Percentiles rank a stretch among this genome's conserved stretches.
phyloP scores from a whole-genome alignment of 169 alveolate species.

The Cyclospora cayetanensis region DNA sequence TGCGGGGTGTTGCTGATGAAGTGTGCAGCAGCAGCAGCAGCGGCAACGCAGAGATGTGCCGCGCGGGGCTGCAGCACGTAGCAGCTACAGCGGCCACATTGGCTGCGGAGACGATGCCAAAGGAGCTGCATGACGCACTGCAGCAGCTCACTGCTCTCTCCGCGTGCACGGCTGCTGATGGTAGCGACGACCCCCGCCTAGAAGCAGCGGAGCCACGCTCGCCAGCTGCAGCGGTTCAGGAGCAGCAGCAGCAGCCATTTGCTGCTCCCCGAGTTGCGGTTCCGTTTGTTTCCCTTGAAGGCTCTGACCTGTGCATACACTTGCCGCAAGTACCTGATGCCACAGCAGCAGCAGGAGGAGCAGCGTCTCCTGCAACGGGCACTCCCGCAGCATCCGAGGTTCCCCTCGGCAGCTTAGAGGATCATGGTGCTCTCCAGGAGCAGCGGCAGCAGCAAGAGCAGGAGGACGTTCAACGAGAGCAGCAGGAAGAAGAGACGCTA shows the following conservation, averaged over 20 bases:
- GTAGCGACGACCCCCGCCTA: too few relatives aligned
- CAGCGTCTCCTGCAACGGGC: not conserved
- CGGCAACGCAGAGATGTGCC: constrained; percentile 23
- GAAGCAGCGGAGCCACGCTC: not conserved
- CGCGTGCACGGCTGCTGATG: too few relatives aligned
- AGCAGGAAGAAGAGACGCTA: constrained; percentile 15
- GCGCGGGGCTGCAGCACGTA: constrained; percentile 16
- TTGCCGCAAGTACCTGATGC: not conserved
- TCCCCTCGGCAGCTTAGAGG: not conserved
- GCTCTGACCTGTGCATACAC: not conserved
- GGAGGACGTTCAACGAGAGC: not conserved
- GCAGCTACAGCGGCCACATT: not conserved
- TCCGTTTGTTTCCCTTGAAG: not conserved
- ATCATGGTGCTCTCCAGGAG: not conserved
- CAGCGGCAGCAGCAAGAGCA: not conserved
- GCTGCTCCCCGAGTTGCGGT: constrained; percentile 14
- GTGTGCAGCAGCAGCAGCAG: constrained; percentile 20
- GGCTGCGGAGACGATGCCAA: not conserved
- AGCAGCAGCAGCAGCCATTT: not conserved
- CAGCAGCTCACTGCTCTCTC: constrained; percentile 13
- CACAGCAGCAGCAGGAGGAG: not conserved
- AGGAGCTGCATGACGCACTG: constrained; percentile 29
- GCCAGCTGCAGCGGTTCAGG: not conserved
- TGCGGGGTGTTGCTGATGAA: constrained; percentile 11
- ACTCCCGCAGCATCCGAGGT: not conserved